A percentile compares a stretch with the other conserved stretches of the same genome.
phyloP scores from a whole-genome alignment of 169 alveolate genomes.

The Eimeria praecox region DNA sequence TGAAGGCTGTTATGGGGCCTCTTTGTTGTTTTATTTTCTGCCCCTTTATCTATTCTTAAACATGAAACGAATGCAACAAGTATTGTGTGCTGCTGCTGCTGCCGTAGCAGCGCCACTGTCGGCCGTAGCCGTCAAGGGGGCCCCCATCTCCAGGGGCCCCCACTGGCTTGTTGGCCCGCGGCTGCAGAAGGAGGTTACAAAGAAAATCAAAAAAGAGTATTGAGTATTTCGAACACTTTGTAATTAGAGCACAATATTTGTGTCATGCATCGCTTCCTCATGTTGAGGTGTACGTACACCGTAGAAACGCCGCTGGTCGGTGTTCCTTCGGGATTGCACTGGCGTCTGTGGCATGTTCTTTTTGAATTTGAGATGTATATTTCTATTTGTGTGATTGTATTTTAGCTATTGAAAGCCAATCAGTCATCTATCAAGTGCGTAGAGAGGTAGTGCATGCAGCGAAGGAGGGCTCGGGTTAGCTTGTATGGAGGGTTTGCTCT shows the following conservation, averaged over 20 bases:
- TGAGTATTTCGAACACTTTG: no score
- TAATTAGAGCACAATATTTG: neutral
- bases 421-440: neutral
- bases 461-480: neutral
- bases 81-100: conserved; percentile 4
- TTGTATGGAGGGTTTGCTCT: neutral
- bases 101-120: conserved; percentile 10
- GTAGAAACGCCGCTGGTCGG: neutral
- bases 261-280: neutral
- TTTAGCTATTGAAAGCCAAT: neutral
- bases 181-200: neutral
- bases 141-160: conserved; percentile 22
- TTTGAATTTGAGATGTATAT: neutral
- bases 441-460: neutral
- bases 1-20: neutral
- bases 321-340: neutral
- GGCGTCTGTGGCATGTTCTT: neutral
- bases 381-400: neutral
- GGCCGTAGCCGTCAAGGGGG: conserved; percentile 24
- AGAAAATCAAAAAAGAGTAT: no score
- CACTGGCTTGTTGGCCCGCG: neutral
- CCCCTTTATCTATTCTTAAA: neutral
- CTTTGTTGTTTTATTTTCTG: neutral
- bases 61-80: neutral
- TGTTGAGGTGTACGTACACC: neutral